Percentiles rank a stretch among this genome's conserved stretches.
These are phyloP conservation scores for Saprolegnia parasitica DNA, from an alignment of 352 stramenopile species.

Conservation along the genomic window DNA sequence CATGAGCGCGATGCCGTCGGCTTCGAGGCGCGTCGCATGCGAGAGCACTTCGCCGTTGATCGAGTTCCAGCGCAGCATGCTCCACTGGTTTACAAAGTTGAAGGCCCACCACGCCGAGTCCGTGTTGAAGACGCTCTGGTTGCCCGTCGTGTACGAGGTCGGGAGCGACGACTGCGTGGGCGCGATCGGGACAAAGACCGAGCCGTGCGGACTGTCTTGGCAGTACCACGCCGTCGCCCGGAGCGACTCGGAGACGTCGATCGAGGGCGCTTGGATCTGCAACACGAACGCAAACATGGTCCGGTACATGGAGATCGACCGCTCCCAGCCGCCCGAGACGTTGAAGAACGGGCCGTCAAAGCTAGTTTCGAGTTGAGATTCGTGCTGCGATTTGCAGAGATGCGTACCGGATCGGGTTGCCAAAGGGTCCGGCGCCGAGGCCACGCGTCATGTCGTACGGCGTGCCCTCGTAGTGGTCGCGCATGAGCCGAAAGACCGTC, in stretches of 20 bases:
- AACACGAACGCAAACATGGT: slow-evolving; percentile 83
- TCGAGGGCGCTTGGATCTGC: slow-evolving; percentile 36
- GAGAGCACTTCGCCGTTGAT: slow-evolving; percentile 55
- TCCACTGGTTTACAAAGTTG: slow-evolving; percentile 87
- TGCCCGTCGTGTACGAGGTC: slow-evolving; percentile 52
- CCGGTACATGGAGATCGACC: slow-evolving; percentile 89
- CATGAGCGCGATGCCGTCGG: slow-evolving; percentile 12
- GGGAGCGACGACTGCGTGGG: slow-evolving; percentile 47
- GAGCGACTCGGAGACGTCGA: slow-evolving; percentile 37
- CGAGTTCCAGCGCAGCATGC: slow-evolving; percentile 60
- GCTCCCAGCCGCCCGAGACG: slow-evolving; percentile 74
- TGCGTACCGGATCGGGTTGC: slow-evolving; percentile 79
- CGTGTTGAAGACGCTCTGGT: slow-evolving; percentile 61
- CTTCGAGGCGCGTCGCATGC: slow-evolving; percentile 41
- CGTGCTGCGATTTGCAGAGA: slow-evolving; percentile 33
- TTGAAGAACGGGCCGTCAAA: slow-evolving; percentile 22
- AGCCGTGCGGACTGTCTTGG: slow-evolving; percentile 56
- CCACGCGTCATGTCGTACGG: slow-evolving; percentile 84
- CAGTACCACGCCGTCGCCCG: slow-evolving; percentile 64
- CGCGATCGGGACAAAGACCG: slow-evolving; percentile 71
- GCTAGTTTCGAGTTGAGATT: not conserved
- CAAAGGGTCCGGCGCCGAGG: slow-evolving; percentile 84
- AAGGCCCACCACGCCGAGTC: slow-evolving; percentile 80
- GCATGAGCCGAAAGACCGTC: slow-evolving; percentile 78
- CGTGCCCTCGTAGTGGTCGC: slow-evolving; percentile 90